Base-by-base conservation (phyloP, 345 rosid genomes). In the Ceriops tagal region DNA sequence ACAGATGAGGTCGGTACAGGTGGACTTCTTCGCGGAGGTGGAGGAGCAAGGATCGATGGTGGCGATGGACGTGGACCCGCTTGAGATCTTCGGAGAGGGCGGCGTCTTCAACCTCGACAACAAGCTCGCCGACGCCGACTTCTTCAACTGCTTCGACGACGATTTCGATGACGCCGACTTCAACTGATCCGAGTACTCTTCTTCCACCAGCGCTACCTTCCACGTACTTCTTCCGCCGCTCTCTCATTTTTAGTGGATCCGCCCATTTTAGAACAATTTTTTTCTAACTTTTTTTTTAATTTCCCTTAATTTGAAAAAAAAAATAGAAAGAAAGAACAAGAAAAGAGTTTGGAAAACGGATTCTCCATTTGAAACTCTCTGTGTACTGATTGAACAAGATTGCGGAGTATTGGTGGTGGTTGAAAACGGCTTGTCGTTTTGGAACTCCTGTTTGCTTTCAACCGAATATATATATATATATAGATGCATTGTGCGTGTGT, bases 11-110 rank as follows among this genome's bases (percentile, higher is more conserved):
- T 84, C 93, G 62, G 83, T 81, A 83, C 92, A 84, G 80, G 79
- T 84, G 78, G 93, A 88, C 11, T 81, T 79, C 79, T 77, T 84
- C 66, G 78, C 77, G 22, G 96, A 88, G 6, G 71, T 82, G 83
- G 96, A 92, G n/a, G 95, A 84, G 62, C 88, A 78, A 58, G 92
- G 86, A 13, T 73, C 92, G 4, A 70, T 89, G 53, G 88, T 83
- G 69, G 95, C 95, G 30, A 93, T 93, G 97, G 97, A 91, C 67
- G 92, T 91, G 0, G 96, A 91, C 52, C 82, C 92, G 13, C 82
- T 85, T 64, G 95, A 88, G 80, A 80, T 88, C 1, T 78, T 85
- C 53, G 84, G 85, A 26, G 96, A 91, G 68, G 91, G 95, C 63
- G 72, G 95, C 63, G 72, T 79, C 64, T 71, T 87, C 75, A 59